Evolutionary conservation across 495 filamentous ascomycete species (phyloP), one percentile per base, ranked within the genome.

Genomic region (Aspergillus bridgeri): DNA sequence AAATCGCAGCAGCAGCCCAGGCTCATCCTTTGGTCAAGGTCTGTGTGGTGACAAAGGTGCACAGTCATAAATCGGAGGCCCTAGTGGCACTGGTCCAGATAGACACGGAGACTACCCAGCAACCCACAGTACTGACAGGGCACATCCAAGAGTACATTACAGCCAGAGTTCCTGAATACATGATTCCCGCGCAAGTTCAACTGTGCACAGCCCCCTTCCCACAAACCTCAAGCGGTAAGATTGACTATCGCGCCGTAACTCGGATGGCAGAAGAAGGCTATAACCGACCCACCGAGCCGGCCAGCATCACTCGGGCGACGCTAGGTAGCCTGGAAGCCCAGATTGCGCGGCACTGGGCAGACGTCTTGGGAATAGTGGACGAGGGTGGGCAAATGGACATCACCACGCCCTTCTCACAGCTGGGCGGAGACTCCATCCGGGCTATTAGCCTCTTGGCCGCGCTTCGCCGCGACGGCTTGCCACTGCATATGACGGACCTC

Each of bases 391-490:
- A 19, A 21, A 43, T 54, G 5, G 51, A 54, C 42, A 54, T 54
- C 22, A 54, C 51, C 15, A 13, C 20, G 6, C 20, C 51, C 11
- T 54, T 54, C 42, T 54, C 33, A 22, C 51, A 25, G 33, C 11
- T 54, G 5, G 51, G 51, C n/a, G 51, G 51, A 11, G 33, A 54
- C 51, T 54, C 51, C 19, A 45, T 54, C 25, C 51, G 51, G 9
- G 51, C 51, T 21, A 54, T 54, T 15, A 43, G 18, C 33, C 33
- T 54, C 8, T 19, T 54, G 6, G 29, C 51, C 15, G 29, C 42
- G 13, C 9, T 54, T 15, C 51, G 51, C n/a, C 51, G 51, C 42
- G 51, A 54, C 0, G 33, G 51, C 6, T n/a, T 54, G 21, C 51
- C 20, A 2, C 25, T 54, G 6, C 18, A 45, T 25, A 54, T 54